A percentile compares a stretch with the other conserved stretches of the same genome.
phyloP scores from a whole-genome alignment of 306 rosid species.

The Medicago truncatula region MtrunA17r5.0-ANR NC_053048.1:50066501-50067000 shows the following conservation, averaged over 20 bases:
- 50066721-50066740: background rate
- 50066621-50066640: background rate
- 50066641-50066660: background rate
- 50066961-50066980: slow-evolving; percentile 48
- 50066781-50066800: slow-evolving; percentile 52
- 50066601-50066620: background rate
- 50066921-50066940: slow-evolving; percentile 49
- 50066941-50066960: slow-evolving; percentile 49
- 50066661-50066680: too few species aligned
- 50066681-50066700: slow-evolving; percentile 37
- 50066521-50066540: background rate
- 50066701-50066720: slow-evolving; percentile 55
- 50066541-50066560: background rate
- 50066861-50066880: slow-evolving; percentile 43
- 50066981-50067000: slow-evolving; percentile 46
- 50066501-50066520: too few species aligned
- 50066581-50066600: background rate
- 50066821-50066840: slow-evolving; percentile 61
- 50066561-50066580: slow-evolving; percentile 24
- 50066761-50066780: slow-evolving; percentile 59
- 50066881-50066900: slow-evolving; percentile 37
- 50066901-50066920: slow-evolving; percentile 7
- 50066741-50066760: slow-evolving; percentile 43
- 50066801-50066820: slow-evolving; percentile 47
- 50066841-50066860: slow-evolving; percentile 58